Evolutionary conservation across 2,329 filamentous ascomycete species (phyloP), one percentile per base, ranked within the genome.

Genomic region (Ophiostoma triangulosporum): DNA sequence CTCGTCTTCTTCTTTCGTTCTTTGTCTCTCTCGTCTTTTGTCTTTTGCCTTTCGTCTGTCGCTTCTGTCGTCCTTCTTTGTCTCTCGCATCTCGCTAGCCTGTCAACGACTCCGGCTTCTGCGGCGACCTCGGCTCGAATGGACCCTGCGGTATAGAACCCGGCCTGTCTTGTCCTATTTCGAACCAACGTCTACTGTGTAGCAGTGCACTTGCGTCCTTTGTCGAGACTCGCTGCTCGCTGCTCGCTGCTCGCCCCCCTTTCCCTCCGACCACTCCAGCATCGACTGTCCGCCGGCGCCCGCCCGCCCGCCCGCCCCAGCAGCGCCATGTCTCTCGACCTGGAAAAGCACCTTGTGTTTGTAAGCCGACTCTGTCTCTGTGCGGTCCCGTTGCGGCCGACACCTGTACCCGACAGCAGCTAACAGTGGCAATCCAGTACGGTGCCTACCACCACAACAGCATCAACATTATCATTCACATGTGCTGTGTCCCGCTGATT

Each of bases 271-370:
- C 40, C 17, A 4, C n/a, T 4, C 6, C 12, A 9, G 24, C 24
- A 45, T 32, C 17, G n/a, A 14, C 17, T 17, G 12, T 22, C 36
- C 6, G 27, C 27, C 27, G 24, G 35, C 33, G 49, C 24, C 14
- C n/a, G 20, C 35, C 49, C 6, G n/a, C n/a, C n/a, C n/a, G n/a
- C n/a, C 6, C 48, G 5, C 14, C 8, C 35, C 9, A 17, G 7
- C 24, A 54, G 58, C 59, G 58, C 54, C 1, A 83, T 83, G 79
- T 78, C 80, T 61, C 77, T 93, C 63, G 83, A 90, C 64, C 76
- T 93, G 51, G 87, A 93, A 71, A 85, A 81, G 66, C 87, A 91
- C 65, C 75, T 93, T 62, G 80, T 80, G 68, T 90, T 90, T 70
- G 87, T 93, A 79, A 68, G 84, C 57, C 52, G 55, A 11, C 15